Evolutionary conservation across 164 flowering plant species (phyloP).

Genomic region (Sedum album): DNA sequence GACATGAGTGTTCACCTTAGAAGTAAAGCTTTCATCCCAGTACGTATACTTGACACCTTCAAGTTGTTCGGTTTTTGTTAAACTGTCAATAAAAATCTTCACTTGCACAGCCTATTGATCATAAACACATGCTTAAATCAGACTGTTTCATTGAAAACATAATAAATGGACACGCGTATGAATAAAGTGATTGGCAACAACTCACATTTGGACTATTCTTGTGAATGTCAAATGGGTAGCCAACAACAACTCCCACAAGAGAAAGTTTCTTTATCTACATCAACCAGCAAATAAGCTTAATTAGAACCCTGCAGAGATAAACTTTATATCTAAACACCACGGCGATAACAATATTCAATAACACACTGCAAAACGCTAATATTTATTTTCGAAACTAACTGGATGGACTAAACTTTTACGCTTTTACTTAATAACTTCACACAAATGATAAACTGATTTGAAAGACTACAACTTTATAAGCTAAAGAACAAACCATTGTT

Average conservation of each 20-base stretch:
- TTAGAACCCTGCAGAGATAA: not conserved
- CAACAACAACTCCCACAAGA: conserved; percentile 19
- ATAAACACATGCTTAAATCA: not conserved
- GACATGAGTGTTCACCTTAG: conserved; percentile 43
- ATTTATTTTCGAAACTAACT: too few relatives aligned
- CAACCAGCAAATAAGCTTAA: not conserved
- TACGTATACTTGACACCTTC: conserved; percentile 59
- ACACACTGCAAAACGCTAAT: too few relatives aligned
- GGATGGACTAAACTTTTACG: conserved; percentile 25
- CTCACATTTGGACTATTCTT: conserved; percentile 31
- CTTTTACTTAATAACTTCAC: not conserved
- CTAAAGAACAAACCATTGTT: conserved; percentile 40
- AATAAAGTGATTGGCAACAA: not conserved
- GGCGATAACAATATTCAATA: too few relatives aligned
- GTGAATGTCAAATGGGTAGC: conserved; percentile 43
- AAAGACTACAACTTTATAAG: not conserved
- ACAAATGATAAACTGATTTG: not conserved
- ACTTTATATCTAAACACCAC: not conserved
- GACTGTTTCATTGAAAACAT: not conserved
- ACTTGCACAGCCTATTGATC: conserved; percentile 30
- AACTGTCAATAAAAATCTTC: conserved; percentile 59
- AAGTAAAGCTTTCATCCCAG: conserved; percentile 77
- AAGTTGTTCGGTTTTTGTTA: conserved; percentile 52
- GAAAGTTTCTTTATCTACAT: conserved; percentile 67
- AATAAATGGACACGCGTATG: not conserved